phyloP scores from a whole-genome alignment of 768 basidiomycete species.

The Podaxis pistillaris region DNA sequence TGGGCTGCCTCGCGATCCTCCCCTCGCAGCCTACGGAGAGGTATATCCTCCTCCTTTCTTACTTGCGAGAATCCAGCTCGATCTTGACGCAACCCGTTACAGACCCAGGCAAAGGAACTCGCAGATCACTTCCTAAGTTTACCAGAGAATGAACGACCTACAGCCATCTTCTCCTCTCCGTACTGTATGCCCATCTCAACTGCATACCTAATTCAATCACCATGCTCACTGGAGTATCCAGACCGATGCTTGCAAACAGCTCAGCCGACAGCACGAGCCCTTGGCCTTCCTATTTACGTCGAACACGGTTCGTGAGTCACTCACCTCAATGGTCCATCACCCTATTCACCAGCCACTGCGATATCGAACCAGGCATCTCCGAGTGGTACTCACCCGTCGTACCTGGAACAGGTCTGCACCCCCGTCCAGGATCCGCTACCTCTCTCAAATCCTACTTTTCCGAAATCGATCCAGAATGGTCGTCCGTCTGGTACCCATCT shows the following conservation, averaged over 20 bases:
- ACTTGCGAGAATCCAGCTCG: background rate
- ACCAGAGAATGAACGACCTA: conserved; percentile 66
- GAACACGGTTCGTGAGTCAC: conserved; percentile 61
- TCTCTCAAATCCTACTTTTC: conserved; percentile 55
- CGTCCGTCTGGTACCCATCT: conserved; percentile 64
- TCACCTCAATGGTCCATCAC: background rate
- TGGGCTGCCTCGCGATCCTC: conserved; percentile 71
- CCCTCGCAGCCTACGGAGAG: conserved; percentile 70
- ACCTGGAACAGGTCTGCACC: conserved; percentile 70
- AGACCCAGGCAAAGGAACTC: conserved; percentile 75
- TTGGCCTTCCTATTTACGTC: conserved; percentile 68
- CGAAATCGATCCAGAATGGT: conserved; percentile 63
- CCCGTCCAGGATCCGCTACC: conserved; percentile 61
- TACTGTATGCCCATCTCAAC: conserved; percentile 54
- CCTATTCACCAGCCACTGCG: too few species aligned
- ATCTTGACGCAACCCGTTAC: conserved; percentile 5
- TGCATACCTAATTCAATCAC: background rate
- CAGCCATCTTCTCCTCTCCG: conserved; percentile 81
- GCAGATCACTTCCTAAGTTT: conserved; percentile 62
- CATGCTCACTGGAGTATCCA: conserved; percentile 23
- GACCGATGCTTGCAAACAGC: conserved; percentile 89
- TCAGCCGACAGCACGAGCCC: conserved; percentile 56
- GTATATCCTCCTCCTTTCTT: conserved; percentile 29
- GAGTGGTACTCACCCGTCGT: conserved; percentile 80
- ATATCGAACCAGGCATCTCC: conserved; percentile 46